Conservation (phyloP, 1,139 yeast species). For the Geotrichum klebahnii region DNA sequence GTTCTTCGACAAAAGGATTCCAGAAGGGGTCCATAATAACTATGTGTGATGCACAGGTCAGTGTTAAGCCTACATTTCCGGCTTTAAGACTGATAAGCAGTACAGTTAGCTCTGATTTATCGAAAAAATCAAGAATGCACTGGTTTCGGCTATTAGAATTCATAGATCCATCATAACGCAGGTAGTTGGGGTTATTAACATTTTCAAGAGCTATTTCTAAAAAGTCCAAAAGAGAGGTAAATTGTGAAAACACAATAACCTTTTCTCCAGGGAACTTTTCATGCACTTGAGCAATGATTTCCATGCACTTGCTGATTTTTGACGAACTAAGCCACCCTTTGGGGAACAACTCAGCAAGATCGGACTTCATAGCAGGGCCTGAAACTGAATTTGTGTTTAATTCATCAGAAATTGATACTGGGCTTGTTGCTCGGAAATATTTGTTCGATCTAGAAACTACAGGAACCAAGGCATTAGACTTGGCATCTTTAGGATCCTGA, state of each 20-base stretch:
- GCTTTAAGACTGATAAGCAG: constrained; percentile 78
- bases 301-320: constrained; percentile 51
- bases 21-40: constrained; percentile 90
- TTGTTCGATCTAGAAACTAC: constrained; percentile 8
- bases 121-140: constrained; percentile 61
- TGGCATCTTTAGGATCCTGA: no score
- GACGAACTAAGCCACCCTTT: constrained; percentile 39
- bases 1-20: constrained; percentile 95
- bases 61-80: constrained; percentile 88
- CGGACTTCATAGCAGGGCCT: neutral
- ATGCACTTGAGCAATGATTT: constrained; percentile 45
- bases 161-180: constrained; percentile 84
- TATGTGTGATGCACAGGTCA: constrained; percentile 91
- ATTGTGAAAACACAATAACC: constrained; percentile 78
- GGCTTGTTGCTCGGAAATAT: neutral
- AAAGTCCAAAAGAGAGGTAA: constrained; percentile 72
- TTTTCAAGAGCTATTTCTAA: constrained; percentile 55
- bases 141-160: constrained; percentile 58
- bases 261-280: constrained; percentile 52
- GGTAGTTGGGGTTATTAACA: constrained; percentile 41
- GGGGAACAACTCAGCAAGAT: constrained; percentile 28
- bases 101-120: constrained; percentile 49
- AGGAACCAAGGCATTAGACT: neutral
- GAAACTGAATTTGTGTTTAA: neutral
- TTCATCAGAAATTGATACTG: neutral